Evolutionary conservation across 306 rosid species (phyloP), one percentile per base, ranked within the genome.

Genomic region (Pachyrhizus erosus): DNA sequence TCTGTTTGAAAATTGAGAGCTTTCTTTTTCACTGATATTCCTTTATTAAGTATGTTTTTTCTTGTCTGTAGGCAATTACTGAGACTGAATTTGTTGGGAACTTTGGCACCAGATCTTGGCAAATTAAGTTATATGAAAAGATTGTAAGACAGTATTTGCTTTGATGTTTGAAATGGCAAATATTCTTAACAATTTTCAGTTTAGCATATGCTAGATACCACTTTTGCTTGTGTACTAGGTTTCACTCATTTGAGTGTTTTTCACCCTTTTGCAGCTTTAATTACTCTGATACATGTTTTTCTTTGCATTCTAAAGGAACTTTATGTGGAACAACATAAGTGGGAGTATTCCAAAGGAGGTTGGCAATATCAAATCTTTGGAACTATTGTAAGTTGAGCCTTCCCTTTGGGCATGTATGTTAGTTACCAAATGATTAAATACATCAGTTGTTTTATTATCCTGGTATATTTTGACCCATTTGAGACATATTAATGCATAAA

Each of bases 331-430:
- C 87, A 1, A 87, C 0, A 80, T 96, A 70, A 88, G 68, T 81
- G 99, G 99, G 66, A 90, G 86, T 57, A 94, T 96, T 80, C 99
- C 99, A 2, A 79, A 87, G 89, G 94, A 92, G 86, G 86, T 96
- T 33, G 97, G 98, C 85, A 88, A 90, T 76, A 87, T 96, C 81
- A 89, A 55, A 48, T 66, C 91, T 77, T 78, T 96, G 90, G 4
- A 42, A 79, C 97, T 94, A 68, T 83, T 96, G 99, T 96, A 92
- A 92, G 97, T 90, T 60, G 10, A 73, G 39, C 74, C 69, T 79
- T 70, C 58, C 80, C 20, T 37, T 70, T 37, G 67, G 33, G 43
- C 64, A 13, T 75, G 58, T 27, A 60, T 65, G 64, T 67, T 75
- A 33, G 62, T 81, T 11, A 9, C 39, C 20, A 83, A 73, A 69